Evolutionary conservation across 768 basidiomycete species (phyloP).

Genomic region (Melanogaster broomeanus): DNA sequence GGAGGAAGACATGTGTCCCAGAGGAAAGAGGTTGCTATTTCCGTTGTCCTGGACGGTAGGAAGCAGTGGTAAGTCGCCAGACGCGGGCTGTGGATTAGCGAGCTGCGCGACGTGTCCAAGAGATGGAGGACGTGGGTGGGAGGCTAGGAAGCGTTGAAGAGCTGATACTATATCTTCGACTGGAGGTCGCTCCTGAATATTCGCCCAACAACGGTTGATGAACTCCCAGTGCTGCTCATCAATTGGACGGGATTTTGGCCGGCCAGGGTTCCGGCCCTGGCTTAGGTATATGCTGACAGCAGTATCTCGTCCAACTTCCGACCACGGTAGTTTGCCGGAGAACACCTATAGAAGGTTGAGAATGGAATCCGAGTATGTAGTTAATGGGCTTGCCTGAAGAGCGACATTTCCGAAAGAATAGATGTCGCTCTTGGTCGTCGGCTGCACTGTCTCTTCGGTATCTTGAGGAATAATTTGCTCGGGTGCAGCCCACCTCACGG

Average conservation of each 20-base stretch:
- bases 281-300: conserved; percentile 6
- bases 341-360: conserved; percentile 19
- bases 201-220: conserved; percentile 10
- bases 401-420: conserved; percentile 32
- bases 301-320: neutral
- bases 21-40: no score
- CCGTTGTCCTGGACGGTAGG: no score
- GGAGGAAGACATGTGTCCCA: no score
- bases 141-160: neutral
- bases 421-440: conserved; percentile 15
- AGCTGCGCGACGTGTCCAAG: no score
- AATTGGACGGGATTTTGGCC: conserved; percentile 2
- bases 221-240: conserved; percentile 11
- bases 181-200: conserved; percentile 1
- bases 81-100: no score
- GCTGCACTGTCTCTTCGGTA: conserved; percentile 1
- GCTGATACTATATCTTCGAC: neutral
- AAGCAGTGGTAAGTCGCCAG: no score
- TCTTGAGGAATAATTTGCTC: conserved; percentile 33
- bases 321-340: conserved; percentile 16
- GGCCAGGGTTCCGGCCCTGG: neutral
- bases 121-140: no score
- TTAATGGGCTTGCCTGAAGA: conserved; percentile 19
- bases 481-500: conserved; percentile 46
- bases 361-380: accelerated